Evolutionary conservation across 192 early-diverging fungal species (phyloP).

Genomic region (Coemansia sp.): DNA sequence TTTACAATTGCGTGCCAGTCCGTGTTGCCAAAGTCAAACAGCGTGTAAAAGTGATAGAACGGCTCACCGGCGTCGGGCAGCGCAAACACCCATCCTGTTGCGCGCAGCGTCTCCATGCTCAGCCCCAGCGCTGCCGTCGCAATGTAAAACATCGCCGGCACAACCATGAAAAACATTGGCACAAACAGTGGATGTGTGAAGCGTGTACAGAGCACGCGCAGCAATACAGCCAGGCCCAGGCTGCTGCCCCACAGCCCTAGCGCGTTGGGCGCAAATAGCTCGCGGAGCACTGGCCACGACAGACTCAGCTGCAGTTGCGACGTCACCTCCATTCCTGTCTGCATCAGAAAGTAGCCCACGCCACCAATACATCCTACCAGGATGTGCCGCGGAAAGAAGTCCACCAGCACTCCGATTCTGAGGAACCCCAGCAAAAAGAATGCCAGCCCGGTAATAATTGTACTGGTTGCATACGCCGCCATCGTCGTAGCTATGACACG

Average conservation of each 20-base stretch:
- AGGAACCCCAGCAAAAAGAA: slow-evolving; percentile 86
- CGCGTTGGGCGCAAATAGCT: slow-evolving; percentile 65
- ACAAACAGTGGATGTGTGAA: slow-evolving; percentile 81
- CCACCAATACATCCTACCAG: slow-evolving; percentile 94
- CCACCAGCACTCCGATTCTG: slow-evolving; percentile 72
- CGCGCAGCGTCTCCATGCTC: slow-evolving; percentile 65
- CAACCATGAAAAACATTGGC: slow-evolving; percentile 81
- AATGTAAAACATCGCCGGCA: slow-evolving; percentile 77
- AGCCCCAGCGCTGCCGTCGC: slow-evolving; percentile 62
- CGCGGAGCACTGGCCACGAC: slow-evolving; percentile 58
- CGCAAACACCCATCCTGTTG: slow-evolving; percentile 80
- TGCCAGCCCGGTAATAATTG: slow-evolving; percentile 82
- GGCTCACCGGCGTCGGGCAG: slow-evolving; percentile 71
- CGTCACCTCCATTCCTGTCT: slow-evolving; percentile 90
- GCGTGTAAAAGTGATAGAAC: slow-evolving; percentile 84
- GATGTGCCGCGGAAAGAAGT: slow-evolving; percentile 89
- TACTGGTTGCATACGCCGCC: slow-evolving; percentile 81
- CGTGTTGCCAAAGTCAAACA: slow-evolving; percentile 61
- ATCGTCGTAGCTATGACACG: slow-evolving; percentile 87
- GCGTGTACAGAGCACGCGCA: slow-evolving; percentile 70
- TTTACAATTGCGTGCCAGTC: slow-evolving; percentile 65
- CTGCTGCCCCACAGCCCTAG: slow-evolving; percentile 81
- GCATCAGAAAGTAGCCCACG: slow-evolving; percentile 90
- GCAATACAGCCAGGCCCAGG: slow-evolving; percentile 63
- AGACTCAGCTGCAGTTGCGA: slow-evolving; percentile 64